These are phyloP conservation scores for Thyridium curvatum DNA, from an alignment of 2,329 filamentous ascomycete species.

Conservation along the genomic window DNA sequence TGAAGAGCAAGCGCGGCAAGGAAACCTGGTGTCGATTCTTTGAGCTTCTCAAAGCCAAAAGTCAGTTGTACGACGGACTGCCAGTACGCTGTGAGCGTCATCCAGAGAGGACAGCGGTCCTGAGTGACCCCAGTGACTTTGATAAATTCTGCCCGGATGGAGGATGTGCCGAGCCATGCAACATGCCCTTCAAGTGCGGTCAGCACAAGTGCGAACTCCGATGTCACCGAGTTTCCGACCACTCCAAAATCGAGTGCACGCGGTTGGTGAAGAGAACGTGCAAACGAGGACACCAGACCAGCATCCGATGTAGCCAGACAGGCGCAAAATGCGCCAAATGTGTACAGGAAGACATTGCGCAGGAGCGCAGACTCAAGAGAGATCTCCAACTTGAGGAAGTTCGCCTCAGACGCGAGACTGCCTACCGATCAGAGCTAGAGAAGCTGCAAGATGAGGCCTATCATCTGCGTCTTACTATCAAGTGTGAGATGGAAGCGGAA, in stretches of 20 bases:
- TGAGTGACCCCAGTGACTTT: conserved; percentile 52
- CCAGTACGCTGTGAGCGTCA: conserved; percentile 56
- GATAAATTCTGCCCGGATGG: conserved; percentile 59
- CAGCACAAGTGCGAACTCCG: conserved; percentile 50
- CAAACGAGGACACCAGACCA: conserved; percentile 39
- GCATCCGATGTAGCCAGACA: conserved; percentile 36
- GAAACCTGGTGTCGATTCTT: conserved; percentile 54
- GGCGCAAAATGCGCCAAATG: conserved; percentile 43
- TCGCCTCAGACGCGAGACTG: conserved; percentile 33
- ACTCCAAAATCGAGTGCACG: conserved; percentile 37
- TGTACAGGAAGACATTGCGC: conserved; percentile 37
- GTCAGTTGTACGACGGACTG: conserved; percentile 53
- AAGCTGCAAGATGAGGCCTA: conserved; percentile 49
- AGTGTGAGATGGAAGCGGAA: conserved; percentile 35
- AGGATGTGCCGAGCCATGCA: conserved; percentile 57
- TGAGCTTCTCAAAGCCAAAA: conserved; percentile 41
- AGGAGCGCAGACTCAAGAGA: conserved; percentile 32
- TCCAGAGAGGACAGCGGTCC: conserved; percentile 35
- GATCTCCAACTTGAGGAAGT: conserved; percentile 45
- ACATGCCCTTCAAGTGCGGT: conserved; percentile 44
- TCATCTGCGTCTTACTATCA: conserved; percentile 33
- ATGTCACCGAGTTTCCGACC: conserved; percentile 58
- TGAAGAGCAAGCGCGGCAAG: conserved; percentile 49
- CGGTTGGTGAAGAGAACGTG: conserved; percentile 39
- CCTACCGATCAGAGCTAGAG: conserved; percentile 37